These are phyloP conservation scores for Colletotrichum chrysophilum DNA, from an alignment of 2,329 filamentous ascomycete species.

Conservation along the genomic window DNA sequence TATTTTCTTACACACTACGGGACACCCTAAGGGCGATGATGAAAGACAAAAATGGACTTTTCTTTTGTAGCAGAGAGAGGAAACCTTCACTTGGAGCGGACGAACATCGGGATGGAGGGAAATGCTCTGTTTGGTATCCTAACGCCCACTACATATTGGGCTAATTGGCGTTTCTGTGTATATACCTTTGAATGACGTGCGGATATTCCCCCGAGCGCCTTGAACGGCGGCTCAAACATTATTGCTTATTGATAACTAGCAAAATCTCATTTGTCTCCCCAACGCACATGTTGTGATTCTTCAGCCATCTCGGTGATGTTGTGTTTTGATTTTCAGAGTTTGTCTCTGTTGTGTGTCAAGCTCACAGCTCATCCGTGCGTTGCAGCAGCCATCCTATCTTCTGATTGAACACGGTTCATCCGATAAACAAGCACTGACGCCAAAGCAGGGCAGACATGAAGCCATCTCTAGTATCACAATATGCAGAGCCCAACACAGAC, in stretches of 20 bases:
- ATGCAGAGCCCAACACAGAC: not conserved
- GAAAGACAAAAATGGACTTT: not conserved
- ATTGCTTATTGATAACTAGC: not conserved
- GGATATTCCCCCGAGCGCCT: conserved; percentile 7
- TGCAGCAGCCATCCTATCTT: not conserved
- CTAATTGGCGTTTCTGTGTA: conserved; percentile 20
- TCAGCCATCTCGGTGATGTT: not conserved
- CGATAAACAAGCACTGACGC: not conserved
- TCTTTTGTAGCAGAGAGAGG: not conserved
- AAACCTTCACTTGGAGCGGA: not conserved
- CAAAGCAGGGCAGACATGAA: not conserved
- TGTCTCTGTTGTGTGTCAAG: not conserved
- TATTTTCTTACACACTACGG: not conserved
- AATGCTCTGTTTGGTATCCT: not conserved
- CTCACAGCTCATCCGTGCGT: not conserved
- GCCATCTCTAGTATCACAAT: not conserved
- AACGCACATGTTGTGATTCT: not conserved
- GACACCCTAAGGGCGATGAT: not conserved
- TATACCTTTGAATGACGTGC: conserved; percentile 20
- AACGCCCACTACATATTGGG: not conserved
- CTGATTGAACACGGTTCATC: not conserved
- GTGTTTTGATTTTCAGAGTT: not conserved
- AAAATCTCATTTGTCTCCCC: not conserved
- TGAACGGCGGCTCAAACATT: not conserved
- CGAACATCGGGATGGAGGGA: not conserved